Evolutionary conservation across 2,329 filamentous ascomycete genomes (phyloP), one percentile per base, ranked within the genome.

Genomic region (Paecilomyces sp.): DNA sequence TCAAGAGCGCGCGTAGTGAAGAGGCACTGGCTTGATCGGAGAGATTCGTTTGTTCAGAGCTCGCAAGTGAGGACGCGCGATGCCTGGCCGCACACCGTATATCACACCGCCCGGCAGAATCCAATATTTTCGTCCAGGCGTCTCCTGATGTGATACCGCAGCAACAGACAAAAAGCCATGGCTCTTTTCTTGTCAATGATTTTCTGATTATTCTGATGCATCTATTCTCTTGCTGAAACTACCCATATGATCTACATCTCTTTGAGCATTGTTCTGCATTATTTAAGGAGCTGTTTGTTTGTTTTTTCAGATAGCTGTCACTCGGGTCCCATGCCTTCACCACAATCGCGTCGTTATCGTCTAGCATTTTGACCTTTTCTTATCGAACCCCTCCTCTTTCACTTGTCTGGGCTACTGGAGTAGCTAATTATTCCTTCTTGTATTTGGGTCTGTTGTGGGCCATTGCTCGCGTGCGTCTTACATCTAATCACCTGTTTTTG

Each of bases 21-120:
- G 55, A 56, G 33, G 36, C 55, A 22, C 56, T 58, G 25, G 51
- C 28, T 25, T n/a, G 7, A 53, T 25, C 51, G 18, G 8, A 28
- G 51, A 47, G 41, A 18, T 47, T 8, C 41, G 41, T 18, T 33
- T 57, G 60, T 51, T 3, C 30, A 50, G 56, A 28, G 51, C 51
- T 53, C 22, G 28, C 22, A 53, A 13, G 51, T 53, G 51, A 53
- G 12, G 51, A 53, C 6, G 18, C 18, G 50, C 22, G 22, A 30
- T n/a, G 51, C 12, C 51, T 25, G 12, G 51, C 52, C 56, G 60
- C 51, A 57, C 55, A 47, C 61, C 54, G 51, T 25, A 51, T 13
- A 15, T 1, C 18, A 30, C 52, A 66, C 68, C 69, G 70, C 69
- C 67, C 62, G 69, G 69, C 69, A 71, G 62, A 70, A 71, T 63